These are phyloP conservation scores for Hylodesmum podocarpum DNA, from an alignment of 306 rosid species.

Conservation along the genomic window DNA sequence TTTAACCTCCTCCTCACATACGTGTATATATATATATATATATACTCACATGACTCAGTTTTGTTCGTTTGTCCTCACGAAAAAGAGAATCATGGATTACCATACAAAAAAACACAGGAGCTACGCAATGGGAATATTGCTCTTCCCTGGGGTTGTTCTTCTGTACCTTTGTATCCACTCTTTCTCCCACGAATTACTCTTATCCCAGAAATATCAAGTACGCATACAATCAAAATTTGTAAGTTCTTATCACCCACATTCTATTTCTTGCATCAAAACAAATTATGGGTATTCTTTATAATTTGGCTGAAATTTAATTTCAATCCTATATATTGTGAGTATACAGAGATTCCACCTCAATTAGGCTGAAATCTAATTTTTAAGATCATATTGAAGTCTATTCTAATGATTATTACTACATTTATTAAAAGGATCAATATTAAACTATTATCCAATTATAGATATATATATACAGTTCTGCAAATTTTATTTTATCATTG, in stretches of 20 bases:
- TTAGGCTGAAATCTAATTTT: too few species aligned
- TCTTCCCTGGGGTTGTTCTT: constrained; percentile 37
- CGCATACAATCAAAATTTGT: constrained; percentile 29
- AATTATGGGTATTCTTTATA: background rate
- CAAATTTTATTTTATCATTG: too few species aligned
- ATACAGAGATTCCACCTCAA: too few species aligned
- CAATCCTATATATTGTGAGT: too few species aligned
- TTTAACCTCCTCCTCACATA: background rate
- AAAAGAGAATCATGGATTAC: constrained; percentile 29
- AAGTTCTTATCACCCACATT: background rate
- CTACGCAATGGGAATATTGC: constrained; percentile 27
- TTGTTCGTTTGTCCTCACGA: background rate
- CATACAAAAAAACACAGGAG: constrained; percentile 22
- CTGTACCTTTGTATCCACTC: constrained; percentile 44
- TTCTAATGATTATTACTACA: too few species aligned
- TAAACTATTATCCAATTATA: too few species aligned
- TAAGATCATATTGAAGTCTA: too few species aligned
- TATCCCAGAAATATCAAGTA: background rate
- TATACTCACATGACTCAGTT: background rate
- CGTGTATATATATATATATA: background rate
- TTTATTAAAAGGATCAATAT: too few species aligned
- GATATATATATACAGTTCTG: too few species aligned
- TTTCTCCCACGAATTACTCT: constrained; percentile 13
- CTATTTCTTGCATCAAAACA: background rate
- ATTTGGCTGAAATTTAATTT: background rate